Conservation (phyloP, 768 basidiomycete species). For the Pluteus cervinus region DNA sequence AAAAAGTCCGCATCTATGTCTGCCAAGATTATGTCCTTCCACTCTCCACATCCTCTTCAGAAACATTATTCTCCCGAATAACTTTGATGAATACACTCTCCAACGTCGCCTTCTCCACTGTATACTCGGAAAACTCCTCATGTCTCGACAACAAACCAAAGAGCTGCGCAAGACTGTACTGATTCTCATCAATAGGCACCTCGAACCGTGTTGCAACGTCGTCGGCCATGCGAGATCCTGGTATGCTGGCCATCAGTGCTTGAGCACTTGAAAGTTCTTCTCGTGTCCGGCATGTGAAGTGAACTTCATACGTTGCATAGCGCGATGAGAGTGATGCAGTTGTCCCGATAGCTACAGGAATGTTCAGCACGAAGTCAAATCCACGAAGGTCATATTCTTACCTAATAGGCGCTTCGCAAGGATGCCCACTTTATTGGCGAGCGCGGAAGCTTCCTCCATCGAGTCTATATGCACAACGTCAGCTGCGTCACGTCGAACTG, state of each 20-base stretch:
- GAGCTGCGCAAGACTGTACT: constrained; percentile 37
- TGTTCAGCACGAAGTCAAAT: not conserved
- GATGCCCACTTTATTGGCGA: constrained; percentile 74
- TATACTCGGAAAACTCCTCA: constrained; percentile 57
- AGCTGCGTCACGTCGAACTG: not conserved
- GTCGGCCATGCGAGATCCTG: constrained; percentile 60
- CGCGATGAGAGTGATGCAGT: constrained; percentile 56
- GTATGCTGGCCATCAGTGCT: constrained; percentile 53
- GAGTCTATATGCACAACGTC: constrained; percentile 41
- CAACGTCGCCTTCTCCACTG: constrained; percentile 62
- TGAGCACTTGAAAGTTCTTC: constrained; percentile 56
- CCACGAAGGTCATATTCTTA: constrained; percentile 28
- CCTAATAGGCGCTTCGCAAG: constrained; percentile 66
- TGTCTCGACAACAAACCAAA: constrained; percentile 50
- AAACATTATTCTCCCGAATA: constrained; percentile 53
- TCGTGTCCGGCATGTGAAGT: constrained; percentile 61
- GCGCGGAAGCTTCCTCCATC: constrained; percentile 79
- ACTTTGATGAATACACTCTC: constrained; percentile 74
- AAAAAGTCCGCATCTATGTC: no score
- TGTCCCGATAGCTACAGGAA: constrained; percentile 56
- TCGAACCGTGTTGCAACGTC: constrained; percentile 76
- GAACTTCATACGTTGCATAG: constrained; percentile 75
- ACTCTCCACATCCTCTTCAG: constrained; percentile 31
- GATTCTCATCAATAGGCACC: constrained; percentile 43
- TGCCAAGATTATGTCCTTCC: no score